Evolutionary conservation across 2,329 filamentous ascomycete genomes (phyloP), one percentile per base, ranked within the genome.

Genomic region (Mariannaea sp.): DNA sequence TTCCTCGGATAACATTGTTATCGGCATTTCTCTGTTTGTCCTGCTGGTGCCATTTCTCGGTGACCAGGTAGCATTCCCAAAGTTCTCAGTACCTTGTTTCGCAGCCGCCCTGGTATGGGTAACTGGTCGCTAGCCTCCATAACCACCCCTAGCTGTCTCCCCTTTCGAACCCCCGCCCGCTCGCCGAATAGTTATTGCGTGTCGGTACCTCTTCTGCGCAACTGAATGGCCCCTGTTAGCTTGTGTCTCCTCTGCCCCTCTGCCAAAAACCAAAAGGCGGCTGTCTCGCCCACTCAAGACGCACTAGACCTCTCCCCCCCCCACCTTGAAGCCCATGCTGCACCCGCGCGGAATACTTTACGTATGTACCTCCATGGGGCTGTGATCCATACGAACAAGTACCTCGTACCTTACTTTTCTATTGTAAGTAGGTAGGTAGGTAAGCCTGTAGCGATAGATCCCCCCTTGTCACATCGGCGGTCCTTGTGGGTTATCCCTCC

Each of bases 241-340:
- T 26, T 30, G 17, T 17, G n/a, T 17, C 8, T 16, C 42, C 42
- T 45, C 29, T 33, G 30, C n/a, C 10, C 14, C 33, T 19, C 29
- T n/a, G n/a, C n/a, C n/a, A n/a, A n/a, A n/a, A n/a, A n/a, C 48
- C 49, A 36, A 45, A 40, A 51, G 49, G 49, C 49, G 41, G 41
- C 49, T 51, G 49, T 51, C 49, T 51, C 20, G 49, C 49, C 41
- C 48, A 49, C 47, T 49, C 29, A 29, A 14, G 38, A 41, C 33
- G 22, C 22, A 24, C 22, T 8, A 5, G 22, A 24, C 38, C 38
- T 26, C 47, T 26, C 17, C 20, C 49, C 49, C 27, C 35, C 9
- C 22, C 39, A 17, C 33, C 26, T 24, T 26, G 16, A 24, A 24
- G 22, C 35, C 45, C 33, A 48, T 48, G 45, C 44, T 33, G 42